These are phyloP conservation scores for Phytopythium ostracodes DNA, from an alignment of 352 stramenopile genomes.

Conservation along the genomic window DNA sequence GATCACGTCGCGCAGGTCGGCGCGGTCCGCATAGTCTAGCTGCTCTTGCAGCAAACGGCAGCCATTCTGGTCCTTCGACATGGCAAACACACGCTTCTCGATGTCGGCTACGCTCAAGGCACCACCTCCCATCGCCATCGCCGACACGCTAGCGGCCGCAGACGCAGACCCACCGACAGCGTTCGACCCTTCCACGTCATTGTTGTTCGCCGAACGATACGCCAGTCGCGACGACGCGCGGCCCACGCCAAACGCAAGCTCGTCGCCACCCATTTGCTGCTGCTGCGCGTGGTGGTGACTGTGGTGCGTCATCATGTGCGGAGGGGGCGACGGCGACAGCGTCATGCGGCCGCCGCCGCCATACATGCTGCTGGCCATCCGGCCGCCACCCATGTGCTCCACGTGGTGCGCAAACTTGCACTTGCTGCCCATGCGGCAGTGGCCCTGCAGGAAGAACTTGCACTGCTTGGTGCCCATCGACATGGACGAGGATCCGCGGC, in stretches of 20 bases:
- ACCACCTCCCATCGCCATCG: slow-evolving; percentile 23
- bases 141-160: slow-evolving; percentile 16
- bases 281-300: slow-evolving; percentile 30
- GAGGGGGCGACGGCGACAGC: slow-evolving; percentile 9
- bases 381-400: slow-evolving; percentile 13
- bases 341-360: slow-evolving; percentile 5
- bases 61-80: slow-evolving; percentile 97
- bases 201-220: slow-evolving; percentile 25
- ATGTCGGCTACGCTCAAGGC: slow-evolving; percentile 70
- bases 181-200: slow-evolving; percentile 22
- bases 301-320: slow-evolving; percentile 5
- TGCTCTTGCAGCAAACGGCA: slow-evolving; percentile 97
- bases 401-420: slow-evolving; percentile 79
- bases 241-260: neutral
- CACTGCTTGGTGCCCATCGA: slow-evolving; percentile 61
- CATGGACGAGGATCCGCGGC: slow-evolving; percentile 22
- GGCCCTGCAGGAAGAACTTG: slow-evolving; percentile 82
- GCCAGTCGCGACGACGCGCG: neutral
- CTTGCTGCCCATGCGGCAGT: slow-evolving; percentile 84
- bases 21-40: slow-evolving; percentile 92
- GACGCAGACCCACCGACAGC: slow-evolving; percentile 7
- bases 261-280: slow-evolving; percentile 27
- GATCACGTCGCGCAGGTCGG: slow-evolving; percentile 91
- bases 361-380: slow-evolving; percentile 16
- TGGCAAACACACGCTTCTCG: slow-evolving; percentile 72